Evolutionary conservation across 192 early-diverging fungal genomes (phyloP).

Genomic region (Coemansia aciculifera): DNA sequence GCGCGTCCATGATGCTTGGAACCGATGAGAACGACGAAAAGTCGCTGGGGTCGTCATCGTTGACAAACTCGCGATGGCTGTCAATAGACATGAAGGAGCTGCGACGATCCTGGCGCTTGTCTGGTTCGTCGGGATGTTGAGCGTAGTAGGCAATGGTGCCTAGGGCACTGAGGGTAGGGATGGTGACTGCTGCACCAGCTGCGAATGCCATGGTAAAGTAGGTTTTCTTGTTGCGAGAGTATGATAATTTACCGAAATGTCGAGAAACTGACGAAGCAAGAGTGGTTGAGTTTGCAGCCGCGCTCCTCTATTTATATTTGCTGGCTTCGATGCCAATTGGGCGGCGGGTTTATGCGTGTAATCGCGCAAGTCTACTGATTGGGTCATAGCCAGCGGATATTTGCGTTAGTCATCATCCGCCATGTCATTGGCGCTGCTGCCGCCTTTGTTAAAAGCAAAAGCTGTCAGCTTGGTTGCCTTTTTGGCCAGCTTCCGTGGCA

Average conservation of each 20-base stretch:
- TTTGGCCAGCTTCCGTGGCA: conserved; percentile 30
- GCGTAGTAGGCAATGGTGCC: conserved; percentile 47
- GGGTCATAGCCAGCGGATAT: background rate
- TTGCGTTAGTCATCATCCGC: background rate
- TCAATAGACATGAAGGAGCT: conserved; percentile 21
- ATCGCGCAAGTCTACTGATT: background rate
- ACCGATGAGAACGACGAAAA: conserved; percentile 45
- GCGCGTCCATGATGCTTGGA: conserved; percentile 24
- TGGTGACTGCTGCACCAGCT: conserved; percentile 51
- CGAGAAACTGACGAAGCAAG: background rate
- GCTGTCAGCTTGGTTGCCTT: conserved; percentile 25
- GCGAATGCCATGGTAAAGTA: conserved; percentile 44
- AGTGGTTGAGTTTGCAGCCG: background rate
- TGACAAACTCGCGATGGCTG: conserved; percentile 32
- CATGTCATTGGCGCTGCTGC: background rate
- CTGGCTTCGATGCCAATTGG: background rate
- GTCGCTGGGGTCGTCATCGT: conserved; percentile 50
- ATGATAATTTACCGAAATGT: background rate
- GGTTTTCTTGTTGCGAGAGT: conserved; percentile 1
- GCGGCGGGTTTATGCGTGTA: background rate
- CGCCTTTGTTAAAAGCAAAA: conserved; percentile 26
- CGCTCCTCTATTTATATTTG: background rate
- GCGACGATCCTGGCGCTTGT: conserved; percentile 21
- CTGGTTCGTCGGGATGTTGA: conserved; percentile 22
- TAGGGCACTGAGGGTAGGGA: conserved; percentile 40